Percentiles rank a stretch among this genome's conserved stretches.
Conservation (phyloP, 306 rosid genomes). For the Acacia melanoxylon region DNA sequence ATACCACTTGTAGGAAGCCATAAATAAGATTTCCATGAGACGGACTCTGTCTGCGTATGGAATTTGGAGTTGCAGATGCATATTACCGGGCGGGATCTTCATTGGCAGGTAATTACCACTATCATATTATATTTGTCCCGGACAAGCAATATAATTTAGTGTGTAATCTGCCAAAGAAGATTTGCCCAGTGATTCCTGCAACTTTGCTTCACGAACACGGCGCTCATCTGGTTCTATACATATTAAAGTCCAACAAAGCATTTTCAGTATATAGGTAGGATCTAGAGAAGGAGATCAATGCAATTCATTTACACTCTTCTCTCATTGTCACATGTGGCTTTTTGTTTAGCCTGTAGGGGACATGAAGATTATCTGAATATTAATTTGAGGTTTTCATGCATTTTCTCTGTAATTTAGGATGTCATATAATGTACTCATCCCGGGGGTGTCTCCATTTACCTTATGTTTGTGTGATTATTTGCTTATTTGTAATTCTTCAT, state of each 20-base stretch:
- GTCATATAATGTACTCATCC: no score
- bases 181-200: slow-evolving; percentile 65
- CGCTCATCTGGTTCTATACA: background rate
- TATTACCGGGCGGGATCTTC: slow-evolving; percentile 57
- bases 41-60: background rate
- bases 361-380: background rate
- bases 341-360: background rate
- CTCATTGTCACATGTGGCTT: background rate
- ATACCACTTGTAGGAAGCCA: slow-evolving; percentile 40
- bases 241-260: background rate
- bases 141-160: slow-evolving; percentile 20
- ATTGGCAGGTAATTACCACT: slow-evolving; percentile 57
- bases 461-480: no score
- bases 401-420: background rate
- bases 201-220: background rate
- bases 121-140: background rate
- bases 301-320: background rate
- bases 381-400: background rate
- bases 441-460: no score
- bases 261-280: background rate
- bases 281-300: background rate
- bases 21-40: slow-evolving; percentile 12
- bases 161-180: slow-evolving; percentile 65
- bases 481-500: background rate
- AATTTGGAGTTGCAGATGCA: slow-evolving; percentile 39